Evolutionary conservation across 2,329 filamentous ascomycete genomes (phyloP), one percentile per base, ranked within the genome.

Genomic region (Shiraia sp.): DNA sequence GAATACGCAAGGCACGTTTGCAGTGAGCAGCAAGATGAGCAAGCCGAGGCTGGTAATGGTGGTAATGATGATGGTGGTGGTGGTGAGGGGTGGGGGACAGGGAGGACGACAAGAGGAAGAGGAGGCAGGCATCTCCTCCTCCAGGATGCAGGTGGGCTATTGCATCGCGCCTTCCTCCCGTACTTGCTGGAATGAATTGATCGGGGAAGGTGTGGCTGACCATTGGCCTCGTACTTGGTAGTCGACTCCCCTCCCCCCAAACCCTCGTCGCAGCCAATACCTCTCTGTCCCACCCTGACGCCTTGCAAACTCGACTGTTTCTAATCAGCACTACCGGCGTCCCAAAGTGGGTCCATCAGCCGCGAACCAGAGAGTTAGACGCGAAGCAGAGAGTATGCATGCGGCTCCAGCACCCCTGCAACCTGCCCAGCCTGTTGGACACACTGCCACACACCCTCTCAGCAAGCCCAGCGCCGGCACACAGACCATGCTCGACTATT

Each of bases 401-500:
- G n/a, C n/a, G n/a, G n/a, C n/a, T n/a, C n/a, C n/a, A n/a, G 42
- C 50, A 37, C 28, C 16, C 48, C 39, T 56, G 55, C 56, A 50
- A 51, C 53, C 59, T 54, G 43, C 43, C 42, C 23, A 36, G 33
- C 45, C 46, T 36, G 36, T 32, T 42, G 30, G 38, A 30, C 25
- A 33, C 51, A 55, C 51, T 55, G 52, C 51, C 51, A 54, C 50
- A 32, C 46, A 54, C 50, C 29, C 46, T 31, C 38, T 42, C 45
- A 44, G 43, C 52, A 42, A 22, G 19, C 19, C 19, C 19, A 22
- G 19, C 19, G 19, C 53, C 15, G 33, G 36, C 45, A 39, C 56
- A 55, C 51, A 46, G 45, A 44, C 55, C 58, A 53, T 53, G 47
- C 37, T 31, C 19, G 19, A 51, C 55, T 60, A 60, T 62, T 62